A percentile compares a stretch with the other conserved stretches of the same genome.
Conservation (phyloP, 2,329 filamentous ascomycete species). For the Mycosphaerella sp. region DNA sequence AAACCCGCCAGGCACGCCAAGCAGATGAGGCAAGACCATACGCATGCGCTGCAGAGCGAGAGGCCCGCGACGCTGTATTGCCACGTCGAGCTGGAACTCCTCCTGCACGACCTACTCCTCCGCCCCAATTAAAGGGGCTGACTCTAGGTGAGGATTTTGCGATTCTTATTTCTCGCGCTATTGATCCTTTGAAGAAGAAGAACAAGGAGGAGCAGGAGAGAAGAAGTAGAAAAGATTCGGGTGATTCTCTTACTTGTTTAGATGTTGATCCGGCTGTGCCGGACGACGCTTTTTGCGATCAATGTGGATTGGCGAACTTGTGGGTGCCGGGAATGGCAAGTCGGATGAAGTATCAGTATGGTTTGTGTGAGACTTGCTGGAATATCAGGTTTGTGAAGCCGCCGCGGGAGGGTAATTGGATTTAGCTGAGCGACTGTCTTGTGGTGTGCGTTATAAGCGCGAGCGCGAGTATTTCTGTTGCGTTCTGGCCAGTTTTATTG, state of each 20-base stretch:
- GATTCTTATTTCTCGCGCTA: slow-evolving; percentile 9
- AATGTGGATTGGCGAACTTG: background rate
- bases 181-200: slow-evolving; percentile 16
- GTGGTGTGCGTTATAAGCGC: no score
- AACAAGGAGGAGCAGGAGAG: no score
- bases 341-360: background rate
- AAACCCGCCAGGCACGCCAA: background rate
- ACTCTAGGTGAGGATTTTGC: slow-evolving; percentile 16
- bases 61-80: background rate
- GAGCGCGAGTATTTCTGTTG: background rate
- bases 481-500: background rate
- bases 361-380: background rate
- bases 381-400: background rate
- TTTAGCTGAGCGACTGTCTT: background rate
- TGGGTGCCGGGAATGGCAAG: background rate
- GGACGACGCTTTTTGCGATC: background rate
- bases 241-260: slow-evolving; percentile 21
- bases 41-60: background rate
- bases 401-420: no score
- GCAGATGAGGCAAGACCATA: background rate
- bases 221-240: slow-evolving; percentile 10
- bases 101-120: background rate
- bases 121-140: background rate
- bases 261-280: slow-evolving; percentile 7
- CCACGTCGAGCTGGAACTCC: no score